Conservation (phyloP, 2,329 filamentous ascomycete species). For the Penicillium sp. region DNA sequence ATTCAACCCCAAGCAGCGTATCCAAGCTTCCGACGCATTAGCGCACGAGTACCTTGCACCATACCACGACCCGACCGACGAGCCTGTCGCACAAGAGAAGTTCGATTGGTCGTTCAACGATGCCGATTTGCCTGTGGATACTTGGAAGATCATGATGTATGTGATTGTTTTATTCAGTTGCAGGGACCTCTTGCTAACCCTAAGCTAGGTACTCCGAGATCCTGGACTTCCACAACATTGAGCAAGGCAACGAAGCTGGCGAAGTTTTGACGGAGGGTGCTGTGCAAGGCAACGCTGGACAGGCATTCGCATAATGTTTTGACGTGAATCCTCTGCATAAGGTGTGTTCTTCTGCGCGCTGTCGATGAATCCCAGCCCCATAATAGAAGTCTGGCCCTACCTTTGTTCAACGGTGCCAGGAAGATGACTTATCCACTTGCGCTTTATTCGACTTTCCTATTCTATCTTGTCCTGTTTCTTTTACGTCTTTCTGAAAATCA, state of each 20-base stretch:
- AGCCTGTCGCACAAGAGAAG: conserved; percentile 92
- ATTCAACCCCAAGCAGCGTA: conserved; percentile 94
- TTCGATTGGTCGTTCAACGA: conserved; percentile 99
- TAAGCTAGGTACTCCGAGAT: conserved; percentile 90
- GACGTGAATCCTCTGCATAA: conserved; percentile 1
- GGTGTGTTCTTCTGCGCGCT: neutral
- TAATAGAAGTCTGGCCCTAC: conserved; percentile 21
- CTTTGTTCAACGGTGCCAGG: conserved; percentile 18
- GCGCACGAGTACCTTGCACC: conserved; percentile 90
- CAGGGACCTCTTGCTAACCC: conserved; percentile 7
- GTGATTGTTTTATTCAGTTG: conserved; percentile 30
- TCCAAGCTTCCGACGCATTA: conserved; percentile 80
- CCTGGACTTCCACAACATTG: conserved; percentile 95
- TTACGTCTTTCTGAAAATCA: conserved; percentile 17
- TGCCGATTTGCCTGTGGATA: conserved; percentile 92
- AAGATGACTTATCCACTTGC: conserved; percentile 14
- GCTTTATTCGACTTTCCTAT: conserved; percentile 1
- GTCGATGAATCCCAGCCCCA: conserved; percentile 12
- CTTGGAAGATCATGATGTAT: conserved; percentile 99
- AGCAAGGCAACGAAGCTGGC: conserved; percentile 45
- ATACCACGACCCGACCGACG: conserved; percentile 96
- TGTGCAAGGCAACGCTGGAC: conserved; percentile 19
- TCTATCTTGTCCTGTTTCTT: conserved; percentile 16
- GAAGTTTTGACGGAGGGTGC: conserved; percentile 30
- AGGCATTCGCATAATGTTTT: conserved; percentile 27